phyloP scores from a whole-genome alignment of 2,329 filamentous ascomycete genomes.

The Phialocephala subalpina region DNA sequence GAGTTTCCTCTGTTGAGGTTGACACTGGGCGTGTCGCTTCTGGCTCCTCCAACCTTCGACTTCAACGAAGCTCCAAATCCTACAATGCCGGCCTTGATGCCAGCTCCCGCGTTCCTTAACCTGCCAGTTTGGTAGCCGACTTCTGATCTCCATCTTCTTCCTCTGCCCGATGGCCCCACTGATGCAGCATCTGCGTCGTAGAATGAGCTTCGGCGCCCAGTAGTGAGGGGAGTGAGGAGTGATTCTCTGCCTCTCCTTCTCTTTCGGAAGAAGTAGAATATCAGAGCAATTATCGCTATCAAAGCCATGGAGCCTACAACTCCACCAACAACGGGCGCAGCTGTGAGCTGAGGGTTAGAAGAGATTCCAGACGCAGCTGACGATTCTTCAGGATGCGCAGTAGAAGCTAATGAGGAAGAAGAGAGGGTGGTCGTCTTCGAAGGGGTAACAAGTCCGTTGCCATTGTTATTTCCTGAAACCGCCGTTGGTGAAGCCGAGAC shows the following conservation, averaged over 20 bases:
- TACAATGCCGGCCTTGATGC: slow-evolving; percentile 32
- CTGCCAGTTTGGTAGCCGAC: slow-evolving; percentile 26
- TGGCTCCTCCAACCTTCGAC: slow-evolving; percentile 35
- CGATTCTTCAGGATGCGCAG: slow-evolving; percentile 24
- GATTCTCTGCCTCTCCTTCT: slow-evolving; percentile 34
- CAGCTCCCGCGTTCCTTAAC: slow-evolving; percentile 29
- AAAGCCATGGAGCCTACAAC: slow-evolving; percentile 40
- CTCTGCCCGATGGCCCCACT: slow-evolving; percentile 28
- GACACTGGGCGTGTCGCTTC: slow-evolving; percentile 50
- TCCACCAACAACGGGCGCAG: slow-evolving; percentile 40
- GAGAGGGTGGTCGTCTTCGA: slow-evolving; percentile 28
- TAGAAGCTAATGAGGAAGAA: slow-evolving; percentile 25
- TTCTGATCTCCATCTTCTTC: slow-evolving; percentile 32
- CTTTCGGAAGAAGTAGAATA: slow-evolving; percentile 40
- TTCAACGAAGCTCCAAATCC: slow-evolving; percentile 40
- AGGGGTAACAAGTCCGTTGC: slow-evolving; percentile 20
- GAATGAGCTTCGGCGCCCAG: slow-evolving; percentile 32
- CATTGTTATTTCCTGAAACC: slow-evolving; percentile 21
- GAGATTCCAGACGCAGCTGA: slow-evolving; percentile 34
- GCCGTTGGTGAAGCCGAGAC: slow-evolving; percentile 27
- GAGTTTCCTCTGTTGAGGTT: slow-evolving; percentile 62
- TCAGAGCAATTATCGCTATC: slow-evolving; percentile 37
- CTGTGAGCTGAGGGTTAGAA: slow-evolving; percentile 27
- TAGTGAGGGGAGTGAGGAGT: slow-evolving; percentile 39
- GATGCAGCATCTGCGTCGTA: slow-evolving; percentile 38